phyloP scores from a whole-genome alignment of 164 flowering plant genomes.

The Malania oleifera region DNA sequence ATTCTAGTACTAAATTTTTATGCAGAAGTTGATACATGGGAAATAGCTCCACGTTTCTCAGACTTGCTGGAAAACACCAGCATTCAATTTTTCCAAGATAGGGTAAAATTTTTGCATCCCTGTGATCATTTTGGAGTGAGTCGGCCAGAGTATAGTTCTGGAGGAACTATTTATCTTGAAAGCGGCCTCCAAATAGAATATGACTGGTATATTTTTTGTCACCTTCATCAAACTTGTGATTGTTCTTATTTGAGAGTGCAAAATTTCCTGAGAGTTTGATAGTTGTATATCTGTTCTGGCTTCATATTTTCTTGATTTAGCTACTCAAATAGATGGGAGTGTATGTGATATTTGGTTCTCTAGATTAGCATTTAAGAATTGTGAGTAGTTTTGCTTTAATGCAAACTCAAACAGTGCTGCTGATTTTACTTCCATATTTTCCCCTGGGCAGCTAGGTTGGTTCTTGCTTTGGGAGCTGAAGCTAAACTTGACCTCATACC shows the following conservation, averaged over 20 bases:
- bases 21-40: constrained; percentile 99
- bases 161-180: constrained; percentile 82
- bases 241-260: neutral
- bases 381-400: neutral
- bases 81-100: constrained; percentile 74
- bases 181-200: constrained; percentile 84
- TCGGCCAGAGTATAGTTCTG: constrained; percentile 35
- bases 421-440: constrained; percentile 20
- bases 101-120: constrained; percentile 61
- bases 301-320: neutral
- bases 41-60: constrained; percentile 91
- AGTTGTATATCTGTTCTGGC: neutral
- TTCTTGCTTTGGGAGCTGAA: constrained; percentile 97
- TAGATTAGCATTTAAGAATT: neutral
- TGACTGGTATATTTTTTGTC: constrained; percentile 69
- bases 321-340: neutral
- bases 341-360: neutral
- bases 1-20: neutral
- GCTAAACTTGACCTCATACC: constrained; percentile 82
- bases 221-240: neutral
- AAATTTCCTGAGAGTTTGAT: neutral
- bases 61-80: constrained; percentile 74
- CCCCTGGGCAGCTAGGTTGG: constrained; percentile 96
- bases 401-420: neutral
- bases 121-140: constrained; percentile 46